Percentiles rank a stretch among this genome's conserved stretches.
phyloP scores from a whole-genome alignment of 2,329 filamentous ascomycete genomes.

The Neofusicoccum kwambonambiense region DNA sequence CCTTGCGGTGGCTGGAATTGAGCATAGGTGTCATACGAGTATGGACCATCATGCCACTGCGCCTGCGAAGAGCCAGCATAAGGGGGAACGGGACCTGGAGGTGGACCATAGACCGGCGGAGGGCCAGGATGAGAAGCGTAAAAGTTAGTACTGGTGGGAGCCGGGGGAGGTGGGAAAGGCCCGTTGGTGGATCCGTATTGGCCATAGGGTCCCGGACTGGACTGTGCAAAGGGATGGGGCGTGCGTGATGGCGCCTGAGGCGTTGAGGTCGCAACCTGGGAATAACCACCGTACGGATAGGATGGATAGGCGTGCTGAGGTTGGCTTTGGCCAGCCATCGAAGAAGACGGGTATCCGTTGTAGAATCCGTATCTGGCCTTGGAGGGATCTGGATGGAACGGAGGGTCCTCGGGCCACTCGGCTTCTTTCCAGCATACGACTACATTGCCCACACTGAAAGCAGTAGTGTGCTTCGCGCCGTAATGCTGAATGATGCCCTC shows the following conservation, averaged over 20 bases:
- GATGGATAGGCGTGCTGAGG: constrained; percentile 27
- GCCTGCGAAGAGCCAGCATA: constrained; percentile 10
- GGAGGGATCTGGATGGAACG: constrained; percentile 64
- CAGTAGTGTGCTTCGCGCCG: constrained; percentile 74
- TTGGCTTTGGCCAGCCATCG: constrained; percentile 22
- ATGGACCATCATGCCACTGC: constrained; percentile 7
- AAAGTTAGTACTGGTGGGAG: constrained; percentile 22
- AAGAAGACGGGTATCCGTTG: constrained; percentile 25
- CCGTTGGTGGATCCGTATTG: constrained; percentile 34
- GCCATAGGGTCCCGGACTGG: constrained; percentile 36
- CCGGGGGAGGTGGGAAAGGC: constrained; percentile 38
- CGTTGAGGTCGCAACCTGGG: constrained; percentile 37
- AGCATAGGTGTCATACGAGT: neutral
- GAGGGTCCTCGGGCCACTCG: constrained; percentile 75
- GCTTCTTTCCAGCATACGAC: constrained; percentile 74
- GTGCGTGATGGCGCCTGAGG: constrained; percentile 36
- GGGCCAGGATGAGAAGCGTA: constrained; percentile 2
- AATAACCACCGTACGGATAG: constrained; percentile 35
- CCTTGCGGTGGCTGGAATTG: neutral
- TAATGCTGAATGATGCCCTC: constrained; percentile 81
- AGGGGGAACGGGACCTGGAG: neutral
- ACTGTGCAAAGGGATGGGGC: constrained; percentile 26
- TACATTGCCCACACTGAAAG: constrained; percentile 67
- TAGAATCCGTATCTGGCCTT: constrained; percentile 42
- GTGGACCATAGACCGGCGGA: neutral